phyloP scores from a whole-genome alignment of 305 asterid genomes.

The Fraxinus sp. region DNA sequence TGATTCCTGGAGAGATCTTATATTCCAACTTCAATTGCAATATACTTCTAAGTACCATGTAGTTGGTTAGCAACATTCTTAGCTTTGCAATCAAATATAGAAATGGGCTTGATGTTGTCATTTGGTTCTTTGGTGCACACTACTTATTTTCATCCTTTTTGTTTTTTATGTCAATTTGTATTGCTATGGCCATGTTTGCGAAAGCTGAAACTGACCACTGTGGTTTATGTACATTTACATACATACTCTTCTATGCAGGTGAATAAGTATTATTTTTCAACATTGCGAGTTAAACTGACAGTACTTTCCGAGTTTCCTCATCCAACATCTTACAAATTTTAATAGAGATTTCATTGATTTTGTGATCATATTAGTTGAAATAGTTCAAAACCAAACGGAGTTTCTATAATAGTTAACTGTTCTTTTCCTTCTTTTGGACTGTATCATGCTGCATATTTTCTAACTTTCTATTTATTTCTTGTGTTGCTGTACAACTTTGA shows the following conservation, averaged over 20 bases:
- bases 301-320: neutral
- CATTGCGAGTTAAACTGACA: neutral
- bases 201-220: neutral
- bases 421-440: neutral
- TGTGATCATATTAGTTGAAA: neutral
- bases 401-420: neutral
- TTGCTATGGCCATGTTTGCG: neutral
- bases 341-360: neutral
- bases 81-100: neutral
- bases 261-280: neutral
- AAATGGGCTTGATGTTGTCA: neutral
- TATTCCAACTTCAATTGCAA: neutral
- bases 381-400: neutral
- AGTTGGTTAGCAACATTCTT: neutral
- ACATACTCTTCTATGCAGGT: neutral
- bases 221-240: neutral
- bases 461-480: neutral
- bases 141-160: neutral
- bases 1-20: neutral
- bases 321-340: neutral
- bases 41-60: neutral
- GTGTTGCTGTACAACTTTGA: conserved; percentile 7
- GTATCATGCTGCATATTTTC: neutral
- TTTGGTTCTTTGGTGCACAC: neutral
- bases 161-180: neutral